A percentile compares a stretch with the other conserved stretches of the same genome.
These are phyloP conservation scores for Blastomyces emzantsi DNA, from an alignment of 2,329 filamentous ascomycete genomes.

Conservation along the genomic window DNA sequence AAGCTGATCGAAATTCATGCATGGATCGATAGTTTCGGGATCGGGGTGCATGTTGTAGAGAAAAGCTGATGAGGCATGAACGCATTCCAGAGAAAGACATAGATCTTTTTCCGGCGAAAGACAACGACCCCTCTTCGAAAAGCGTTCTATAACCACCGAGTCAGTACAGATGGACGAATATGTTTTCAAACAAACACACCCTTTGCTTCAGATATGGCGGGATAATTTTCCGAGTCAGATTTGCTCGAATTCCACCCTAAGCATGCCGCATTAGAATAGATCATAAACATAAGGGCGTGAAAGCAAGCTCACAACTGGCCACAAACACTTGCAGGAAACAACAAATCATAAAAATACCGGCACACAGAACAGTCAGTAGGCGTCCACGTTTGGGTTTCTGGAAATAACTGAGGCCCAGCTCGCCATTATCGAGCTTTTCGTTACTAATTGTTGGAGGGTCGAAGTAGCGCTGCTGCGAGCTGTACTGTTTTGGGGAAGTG, in stretches of 20 bases:
- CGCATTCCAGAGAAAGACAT: conserved; percentile 52
- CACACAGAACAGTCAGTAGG: not conserved
- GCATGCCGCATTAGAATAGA: not conserved
- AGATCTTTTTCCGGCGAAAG: conserved; percentile 16
- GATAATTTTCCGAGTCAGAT: not conserved
- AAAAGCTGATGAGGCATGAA: conserved; percentile 55
- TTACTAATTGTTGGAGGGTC: not conserved
- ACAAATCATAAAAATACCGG: not conserved
- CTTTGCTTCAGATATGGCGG: not conserved
- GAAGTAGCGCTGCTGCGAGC: not conserved
- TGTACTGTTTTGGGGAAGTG: not conserved
- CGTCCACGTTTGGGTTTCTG: conserved; percentile 1
- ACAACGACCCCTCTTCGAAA: not conserved
- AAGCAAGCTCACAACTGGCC: not conserved
- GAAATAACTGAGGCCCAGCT: not conserved
- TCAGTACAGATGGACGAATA: not conserved
- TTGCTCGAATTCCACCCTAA: not conserved
- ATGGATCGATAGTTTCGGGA: conserved; percentile 57
- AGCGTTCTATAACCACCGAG: not conserved
- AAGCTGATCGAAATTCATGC: conserved; percentile 58
- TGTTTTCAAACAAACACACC: not conserved
- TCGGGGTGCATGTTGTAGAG: conserved; percentile 54
- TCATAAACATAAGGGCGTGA: not conserved
- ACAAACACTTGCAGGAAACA: not conserved
- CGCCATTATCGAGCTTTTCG: not conserved